Evolutionary conservation across 2,329 filamentous ascomycete species (phyloP).

Genomic region (Triangularia setosa): DNA sequence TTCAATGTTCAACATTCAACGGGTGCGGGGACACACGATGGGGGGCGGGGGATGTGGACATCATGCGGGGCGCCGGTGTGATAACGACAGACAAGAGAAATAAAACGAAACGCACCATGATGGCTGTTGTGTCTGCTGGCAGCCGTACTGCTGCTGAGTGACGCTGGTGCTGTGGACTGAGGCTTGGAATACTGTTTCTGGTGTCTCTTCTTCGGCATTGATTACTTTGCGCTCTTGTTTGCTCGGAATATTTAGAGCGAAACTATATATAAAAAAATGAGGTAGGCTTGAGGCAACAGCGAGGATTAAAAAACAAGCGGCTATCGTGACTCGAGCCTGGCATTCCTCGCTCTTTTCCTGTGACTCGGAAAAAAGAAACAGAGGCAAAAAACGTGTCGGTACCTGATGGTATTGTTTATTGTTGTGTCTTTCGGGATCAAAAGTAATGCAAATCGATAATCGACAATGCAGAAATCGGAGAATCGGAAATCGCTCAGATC

Average conservation of each 20-base stretch:
- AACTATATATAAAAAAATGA: background rate
- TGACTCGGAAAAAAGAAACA: background rate
- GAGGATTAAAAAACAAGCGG: background rate
- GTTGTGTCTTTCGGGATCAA: background rate
- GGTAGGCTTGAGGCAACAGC: background rate
- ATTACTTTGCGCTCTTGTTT: background rate
- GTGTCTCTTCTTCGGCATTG: conserved; percentile 63
- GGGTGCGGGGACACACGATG: background rate
- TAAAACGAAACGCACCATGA: conserved; percentile 3
- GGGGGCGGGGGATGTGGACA: background rate
- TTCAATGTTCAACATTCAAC: background rate
- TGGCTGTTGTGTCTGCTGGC: conserved; percentile 19
- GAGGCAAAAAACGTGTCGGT: background rate
- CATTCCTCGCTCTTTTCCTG: background rate
- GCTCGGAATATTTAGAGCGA: background rate
- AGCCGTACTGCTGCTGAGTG: conserved; percentile 33
- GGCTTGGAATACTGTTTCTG: conserved; percentile 55
- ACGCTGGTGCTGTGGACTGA: conserved; percentile 50
- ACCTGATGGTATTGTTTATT: background rate
- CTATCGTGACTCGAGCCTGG: background rate
- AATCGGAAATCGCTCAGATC: background rate
- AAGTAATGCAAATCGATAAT: background rate
- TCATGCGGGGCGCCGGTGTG: background rate
- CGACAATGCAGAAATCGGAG: background rate
- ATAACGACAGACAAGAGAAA: background rate